phyloP scores from a whole-genome alignment of 2,329 filamentous ascomycete species.

The Fusarium sp. region DNA sequence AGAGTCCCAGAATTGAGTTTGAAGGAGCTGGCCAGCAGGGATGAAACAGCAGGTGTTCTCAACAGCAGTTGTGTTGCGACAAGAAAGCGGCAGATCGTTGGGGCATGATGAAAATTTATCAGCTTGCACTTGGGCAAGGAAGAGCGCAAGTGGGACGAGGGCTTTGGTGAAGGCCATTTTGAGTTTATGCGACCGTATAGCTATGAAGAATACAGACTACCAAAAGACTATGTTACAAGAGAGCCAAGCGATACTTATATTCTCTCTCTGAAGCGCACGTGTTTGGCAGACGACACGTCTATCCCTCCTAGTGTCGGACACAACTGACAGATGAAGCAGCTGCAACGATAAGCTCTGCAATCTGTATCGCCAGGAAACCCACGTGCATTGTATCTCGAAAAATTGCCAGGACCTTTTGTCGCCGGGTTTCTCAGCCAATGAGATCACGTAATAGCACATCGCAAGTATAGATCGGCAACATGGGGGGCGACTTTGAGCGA shows the following conservation, averaged over 20 bases:
- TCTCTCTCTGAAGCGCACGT: not conserved
- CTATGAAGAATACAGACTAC: not conserved
- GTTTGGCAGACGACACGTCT: not conserved
- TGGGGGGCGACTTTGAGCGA: slow-evolving; percentile 25
- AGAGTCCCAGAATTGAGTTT: slow-evolving; percentile 84
- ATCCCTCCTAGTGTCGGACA: slow-evolving; percentile 4
- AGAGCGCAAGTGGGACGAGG: slow-evolving; percentile 27
- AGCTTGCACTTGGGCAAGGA: slow-evolving; percentile 17
- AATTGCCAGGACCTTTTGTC: slow-evolving; percentile 38
- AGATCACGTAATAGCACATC: not conserved
- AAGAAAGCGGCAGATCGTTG: slow-evolving; percentile 52
- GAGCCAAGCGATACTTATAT: slow-evolving; percentile 16
- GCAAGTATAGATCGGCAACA: slow-evolving; percentile 29
- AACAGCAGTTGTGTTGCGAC: slow-evolving; percentile 71
- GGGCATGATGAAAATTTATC: slow-evolving; percentile 34
- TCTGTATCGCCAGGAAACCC: slow-evolving; percentile 33
- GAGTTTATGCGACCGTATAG: not conserved
- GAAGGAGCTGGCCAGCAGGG: slow-evolving; percentile 76
- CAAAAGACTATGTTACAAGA: not conserved
- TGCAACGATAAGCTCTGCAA: slow-evolving; percentile 32
- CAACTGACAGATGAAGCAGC: slow-evolving; percentile 36
- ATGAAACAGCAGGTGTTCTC: slow-evolving; percentile 78
- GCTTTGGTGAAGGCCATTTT: slow-evolving; percentile 25
- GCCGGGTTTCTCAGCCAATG: slow-evolving; percentile 36
- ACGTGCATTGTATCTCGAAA: slow-evolving; percentile 34